Conservation (phyloP, 1,284 basidiomycete species). For the Porodaedalea pini region DNA sequence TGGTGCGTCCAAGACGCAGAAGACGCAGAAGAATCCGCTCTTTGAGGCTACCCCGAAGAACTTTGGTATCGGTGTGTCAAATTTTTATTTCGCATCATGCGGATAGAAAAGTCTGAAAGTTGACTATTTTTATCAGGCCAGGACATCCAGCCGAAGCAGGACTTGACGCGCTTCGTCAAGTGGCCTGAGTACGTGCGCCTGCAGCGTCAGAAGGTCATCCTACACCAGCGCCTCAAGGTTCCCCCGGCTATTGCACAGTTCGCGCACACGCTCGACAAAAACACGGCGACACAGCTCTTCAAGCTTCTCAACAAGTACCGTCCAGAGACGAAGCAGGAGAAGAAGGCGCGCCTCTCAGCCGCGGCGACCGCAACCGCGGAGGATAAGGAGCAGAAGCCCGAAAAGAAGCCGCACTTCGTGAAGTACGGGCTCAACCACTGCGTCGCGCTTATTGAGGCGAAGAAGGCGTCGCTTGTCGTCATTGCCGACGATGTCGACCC, state of each 20-base stretch:
- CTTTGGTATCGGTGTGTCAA: constrained; percentile 79
- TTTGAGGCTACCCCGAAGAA: constrained; percentile 90
- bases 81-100: background rate
- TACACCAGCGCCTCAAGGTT: constrained; percentile 97
- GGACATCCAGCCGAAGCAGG: constrained; percentile 87
- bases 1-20: constrained; percentile 69
- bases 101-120: background rate
- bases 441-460: constrained; percentile 93
- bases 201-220: constrained; percentile 98
- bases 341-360: constrained; percentile 88
- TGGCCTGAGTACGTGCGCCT: constrained; percentile 99
- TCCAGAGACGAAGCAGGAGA: constrained; percentile 94
- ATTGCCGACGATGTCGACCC: constrained; percentile 99
- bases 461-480: constrained; percentile 96
- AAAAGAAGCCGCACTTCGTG: constrained; percentile 92
- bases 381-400: constrained; percentile 69
- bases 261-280: constrained; percentile 98
- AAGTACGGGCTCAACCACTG: constrained; percentile 98
- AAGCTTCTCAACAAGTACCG: constrained; percentile 97
- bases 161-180: constrained; percentile 98
- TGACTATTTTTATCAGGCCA: constrained; percentile 57
- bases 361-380: constrained; percentile 75
- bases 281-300: constrained; percentile 98
- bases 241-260: constrained; percentile 98
- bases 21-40: constrained; percentile 91